phyloP scores from a whole-genome alignment of 2,329 filamentous ascomycete species.

The Metarhizium sp. region DNA sequence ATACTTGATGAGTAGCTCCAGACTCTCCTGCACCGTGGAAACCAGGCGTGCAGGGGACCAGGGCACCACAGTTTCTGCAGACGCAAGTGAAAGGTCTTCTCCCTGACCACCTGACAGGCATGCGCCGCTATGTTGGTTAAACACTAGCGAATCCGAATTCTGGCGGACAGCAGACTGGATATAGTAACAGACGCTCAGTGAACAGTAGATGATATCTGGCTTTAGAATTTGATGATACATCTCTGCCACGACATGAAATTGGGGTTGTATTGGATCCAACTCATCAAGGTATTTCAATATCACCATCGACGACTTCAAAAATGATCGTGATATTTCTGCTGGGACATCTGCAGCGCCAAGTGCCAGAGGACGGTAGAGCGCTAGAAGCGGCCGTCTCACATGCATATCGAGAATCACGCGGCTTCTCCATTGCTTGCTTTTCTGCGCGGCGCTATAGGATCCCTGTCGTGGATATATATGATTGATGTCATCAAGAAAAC shows the following conservation, averaged over 20 bases:
- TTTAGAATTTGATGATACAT: conserved; percentile 45
- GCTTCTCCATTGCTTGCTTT: conserved; percentile 41
- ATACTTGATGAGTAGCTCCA: conserved; percentile 35
- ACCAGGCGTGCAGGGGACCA: conserved; percentile 33
- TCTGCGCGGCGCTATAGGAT: conserved; percentile 30
- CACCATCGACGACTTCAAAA: conserved; percentile 44
- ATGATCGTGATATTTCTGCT: conserved; percentile 40
- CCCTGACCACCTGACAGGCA: conserved; percentile 15
- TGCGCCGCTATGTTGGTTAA: conserved; percentile 18
- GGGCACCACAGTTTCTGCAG: conserved; percentile 25
- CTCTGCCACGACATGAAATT: conserved; percentile 38
- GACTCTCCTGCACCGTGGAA: conserved; percentile 34
- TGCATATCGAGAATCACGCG: conserved; percentile 45
- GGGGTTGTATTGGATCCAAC: conserved; percentile 35
- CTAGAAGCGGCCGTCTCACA: conserved; percentile 40
- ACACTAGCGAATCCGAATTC: conserved; percentile 18
- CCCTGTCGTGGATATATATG: conserved; percentile 39
- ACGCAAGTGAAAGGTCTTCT: conserved; percentile 17
- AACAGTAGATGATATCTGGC: conserved; percentile 45
- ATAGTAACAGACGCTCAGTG: conserved; percentile 46
- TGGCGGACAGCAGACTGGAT: conserved; percentile 29
- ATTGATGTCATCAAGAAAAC: conserved; percentile 44
- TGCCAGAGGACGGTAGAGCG: conserved; percentile 45
- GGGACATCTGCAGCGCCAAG: conserved; percentile 41
- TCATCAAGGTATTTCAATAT: conserved; percentile 47